Evolutionary conservation across 1,139 yeast genomes (phyloP).

Genomic region (Suhomyces wounanorum): DNA sequence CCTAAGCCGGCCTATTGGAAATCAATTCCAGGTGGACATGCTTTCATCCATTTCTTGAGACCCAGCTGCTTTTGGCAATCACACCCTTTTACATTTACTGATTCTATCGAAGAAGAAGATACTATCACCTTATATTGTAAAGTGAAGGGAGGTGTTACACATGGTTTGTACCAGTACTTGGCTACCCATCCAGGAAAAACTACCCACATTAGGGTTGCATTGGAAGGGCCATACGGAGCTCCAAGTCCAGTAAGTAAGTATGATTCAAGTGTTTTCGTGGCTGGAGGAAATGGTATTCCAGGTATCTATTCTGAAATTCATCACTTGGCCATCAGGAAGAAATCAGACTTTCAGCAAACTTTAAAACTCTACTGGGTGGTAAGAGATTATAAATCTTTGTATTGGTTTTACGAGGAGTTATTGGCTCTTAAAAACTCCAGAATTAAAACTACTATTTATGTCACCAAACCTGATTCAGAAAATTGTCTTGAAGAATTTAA

Average conservation of each 20-base stretch:
- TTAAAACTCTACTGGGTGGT: slow-evolving; percentile 55
- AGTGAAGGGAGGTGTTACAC: slow-evolving; percentile 41
- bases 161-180: slow-evolving; percentile 28
- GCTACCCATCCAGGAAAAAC: slow-evolving; percentile 25
- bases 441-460: slow-evolving; percentile 40
- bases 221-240: slow-evolving; percentile 54
- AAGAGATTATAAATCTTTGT: slow-evolving; percentile 43
- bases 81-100: slow-evolving; percentile 42
- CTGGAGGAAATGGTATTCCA: slow-evolving; percentile 54
- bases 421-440: slow-evolving; percentile 30
- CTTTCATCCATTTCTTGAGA: slow-evolving; percentile 47
- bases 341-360: slow-evolving; percentile 27
- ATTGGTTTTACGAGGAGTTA: slow-evolving; percentile 56
- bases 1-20: slow-evolving; percentile 47
- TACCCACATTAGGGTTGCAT: slow-evolving; percentile 33
- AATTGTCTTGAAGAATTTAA: slow-evolving; percentile 24
- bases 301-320: slow-evolving; percentile 45
- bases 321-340: slow-evolving; percentile 22
- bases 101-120: slow-evolving; percentile 16
- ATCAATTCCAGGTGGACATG: slow-evolving; percentile 53
- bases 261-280: slow-evolving; percentile 40
- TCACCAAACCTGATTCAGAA: slow-evolving; percentile 41
- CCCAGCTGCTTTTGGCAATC: slow-evolving; percentile 41
- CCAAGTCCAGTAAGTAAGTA: slow-evolving; percentile 35
- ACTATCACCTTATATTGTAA: slow-evolving; percentile 35